phyloP scores from a whole-genome alignment of 805 yeast species.

The Metschnikowia cerradonensis region DNA sequence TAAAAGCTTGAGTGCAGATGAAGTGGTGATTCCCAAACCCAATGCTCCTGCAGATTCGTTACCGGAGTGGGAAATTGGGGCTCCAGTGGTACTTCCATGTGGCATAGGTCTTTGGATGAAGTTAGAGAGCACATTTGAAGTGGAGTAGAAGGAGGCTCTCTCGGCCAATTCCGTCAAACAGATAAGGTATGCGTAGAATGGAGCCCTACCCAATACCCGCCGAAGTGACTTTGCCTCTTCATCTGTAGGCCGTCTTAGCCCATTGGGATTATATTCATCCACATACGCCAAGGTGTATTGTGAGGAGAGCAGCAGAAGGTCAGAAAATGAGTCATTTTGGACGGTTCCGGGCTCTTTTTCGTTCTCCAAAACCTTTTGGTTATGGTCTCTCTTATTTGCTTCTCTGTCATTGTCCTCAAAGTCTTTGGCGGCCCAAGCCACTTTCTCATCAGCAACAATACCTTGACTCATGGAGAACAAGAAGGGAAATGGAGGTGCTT shows the following conservation, averaged over 20 bases:
- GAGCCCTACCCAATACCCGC: constrained; percentile 44
- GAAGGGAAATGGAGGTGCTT: neutral
- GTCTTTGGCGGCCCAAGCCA: neutral
- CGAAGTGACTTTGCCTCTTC: constrained; percentile 25
- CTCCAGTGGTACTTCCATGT: constrained; percentile 44
- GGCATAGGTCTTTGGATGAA: constrained; percentile 53
- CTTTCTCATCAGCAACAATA: neutral
- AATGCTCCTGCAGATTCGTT: constrained; percentile 49
- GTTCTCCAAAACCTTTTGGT: too few species aligned
- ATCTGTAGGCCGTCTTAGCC: constrained; percentile 34
- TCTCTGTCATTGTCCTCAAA: neutral
- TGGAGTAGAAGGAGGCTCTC: constrained; percentile 52
- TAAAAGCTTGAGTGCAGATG: constrained; percentile 46
- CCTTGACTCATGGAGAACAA: neutral
- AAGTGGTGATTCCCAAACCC: constrained; percentile 40
- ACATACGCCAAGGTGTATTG: constrained; percentile 21
- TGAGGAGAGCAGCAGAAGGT: constrained; percentile 1
- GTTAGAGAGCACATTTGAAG: constrained; percentile 41
- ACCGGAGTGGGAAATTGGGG: constrained; percentile 25
- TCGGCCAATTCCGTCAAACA: constrained; percentile 47
- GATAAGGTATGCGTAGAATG: constrained; percentile 47
- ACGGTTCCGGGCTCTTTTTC: neutral
- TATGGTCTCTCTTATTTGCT: too few species aligned
- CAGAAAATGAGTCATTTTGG: neutral
- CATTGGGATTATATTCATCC: constrained; percentile 35